phyloP scores from a whole-genome alignment of 2,329 filamentous ascomycete genomes.

The Alternaria rosae region DNA sequence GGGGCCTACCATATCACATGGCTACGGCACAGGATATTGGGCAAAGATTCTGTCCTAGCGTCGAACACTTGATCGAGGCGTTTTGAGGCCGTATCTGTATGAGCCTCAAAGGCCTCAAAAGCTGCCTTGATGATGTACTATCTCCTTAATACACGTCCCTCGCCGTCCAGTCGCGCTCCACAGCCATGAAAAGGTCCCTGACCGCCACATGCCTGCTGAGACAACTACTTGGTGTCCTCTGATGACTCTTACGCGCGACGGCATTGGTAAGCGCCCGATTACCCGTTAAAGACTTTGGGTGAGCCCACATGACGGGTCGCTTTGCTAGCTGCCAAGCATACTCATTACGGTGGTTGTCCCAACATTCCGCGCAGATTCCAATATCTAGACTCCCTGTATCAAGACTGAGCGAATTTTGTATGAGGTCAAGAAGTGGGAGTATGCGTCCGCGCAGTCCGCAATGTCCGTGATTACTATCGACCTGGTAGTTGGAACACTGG shows the following conservation, averaged over 20 bases:
- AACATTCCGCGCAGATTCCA: constrained; percentile 57
- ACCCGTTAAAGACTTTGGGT: constrained; percentile 27
- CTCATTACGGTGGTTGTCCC: constrained; percentile 47
- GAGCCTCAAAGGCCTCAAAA: not conserved
- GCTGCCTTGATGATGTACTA: not conserved
- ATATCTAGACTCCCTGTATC: constrained; percentile 46
- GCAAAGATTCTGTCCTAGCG: not conserved
- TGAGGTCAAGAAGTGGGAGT: constrained; percentile 70
- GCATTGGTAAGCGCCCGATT: constrained; percentile 25
- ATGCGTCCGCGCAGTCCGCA: constrained; percentile 73
- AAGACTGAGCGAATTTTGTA: constrained; percentile 57
- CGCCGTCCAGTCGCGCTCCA: constrained; percentile 46
- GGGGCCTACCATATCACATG: not conserved
- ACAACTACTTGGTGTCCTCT: constrained; percentile 39
- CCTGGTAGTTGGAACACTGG: constrained; percentile 75
- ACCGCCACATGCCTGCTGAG: constrained; percentile 41
- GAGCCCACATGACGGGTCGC: constrained; percentile 55
- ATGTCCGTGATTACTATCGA: constrained; percentile 75
- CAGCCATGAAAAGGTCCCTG: constrained; percentile 52
- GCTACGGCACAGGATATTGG: not conserved
- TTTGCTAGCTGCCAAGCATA: constrained; percentile 57
- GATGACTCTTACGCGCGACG: constrained; percentile 27
- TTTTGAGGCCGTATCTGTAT: not conserved
- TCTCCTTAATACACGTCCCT: not conserved
- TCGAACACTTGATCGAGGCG: not conserved